Evolutionary conservation across 2,329 filamentous ascomycete species (phyloP).

Genomic region (Colletotrichum navitas): DNA sequence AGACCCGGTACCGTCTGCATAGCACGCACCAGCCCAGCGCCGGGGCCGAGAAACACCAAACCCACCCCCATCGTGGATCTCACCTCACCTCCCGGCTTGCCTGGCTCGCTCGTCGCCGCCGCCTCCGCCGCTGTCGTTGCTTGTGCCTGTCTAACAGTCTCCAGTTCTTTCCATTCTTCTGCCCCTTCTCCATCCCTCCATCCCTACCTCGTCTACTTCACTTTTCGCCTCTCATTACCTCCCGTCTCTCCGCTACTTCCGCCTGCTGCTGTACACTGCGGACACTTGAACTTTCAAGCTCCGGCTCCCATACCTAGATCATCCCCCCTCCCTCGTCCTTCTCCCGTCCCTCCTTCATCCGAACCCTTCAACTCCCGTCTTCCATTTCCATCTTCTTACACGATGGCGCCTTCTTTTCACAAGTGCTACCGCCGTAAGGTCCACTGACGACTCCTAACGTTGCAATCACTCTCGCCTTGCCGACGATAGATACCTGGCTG

Average conservation of each 20-base stretch:
- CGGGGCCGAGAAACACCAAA: conserved; percentile 26
- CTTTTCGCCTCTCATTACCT: conserved; percentile 37
- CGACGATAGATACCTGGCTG: neutral
- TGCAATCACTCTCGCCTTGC: neutral
- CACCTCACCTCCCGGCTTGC: conserved; percentile 9
- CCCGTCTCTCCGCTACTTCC: conserved; percentile 37
- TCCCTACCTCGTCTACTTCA: neutral
- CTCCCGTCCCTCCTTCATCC: conserved; percentile 7
- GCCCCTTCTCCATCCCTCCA: neutral
- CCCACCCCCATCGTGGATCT: conserved; percentile 20
- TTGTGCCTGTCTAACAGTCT: conserved; percentile 2
- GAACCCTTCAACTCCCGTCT: conserved; percentile 8
- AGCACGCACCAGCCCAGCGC: neutral
- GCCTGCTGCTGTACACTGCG: conserved; percentile 10
- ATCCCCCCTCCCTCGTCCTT: conserved; percentile 17
- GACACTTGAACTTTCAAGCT: conserved; percentile 13
- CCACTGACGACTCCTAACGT: conserved; percentile 17
- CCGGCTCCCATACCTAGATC: conserved; percentile 29
- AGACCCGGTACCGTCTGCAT: neutral
- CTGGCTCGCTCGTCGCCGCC: neutral
- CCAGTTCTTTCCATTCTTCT: conserved; percentile 21
- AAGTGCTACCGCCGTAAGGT: conserved; percentile 34
- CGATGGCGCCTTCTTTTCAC: conserved; percentile 31
- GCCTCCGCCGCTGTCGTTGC: neutral
- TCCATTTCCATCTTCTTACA: conserved; percentile 13